Evolutionary conservation across 352 stramenopile genomes (phyloP), one percentile per base, ranked within the genome.

Genomic region (Phytophthora rubi): DNA sequence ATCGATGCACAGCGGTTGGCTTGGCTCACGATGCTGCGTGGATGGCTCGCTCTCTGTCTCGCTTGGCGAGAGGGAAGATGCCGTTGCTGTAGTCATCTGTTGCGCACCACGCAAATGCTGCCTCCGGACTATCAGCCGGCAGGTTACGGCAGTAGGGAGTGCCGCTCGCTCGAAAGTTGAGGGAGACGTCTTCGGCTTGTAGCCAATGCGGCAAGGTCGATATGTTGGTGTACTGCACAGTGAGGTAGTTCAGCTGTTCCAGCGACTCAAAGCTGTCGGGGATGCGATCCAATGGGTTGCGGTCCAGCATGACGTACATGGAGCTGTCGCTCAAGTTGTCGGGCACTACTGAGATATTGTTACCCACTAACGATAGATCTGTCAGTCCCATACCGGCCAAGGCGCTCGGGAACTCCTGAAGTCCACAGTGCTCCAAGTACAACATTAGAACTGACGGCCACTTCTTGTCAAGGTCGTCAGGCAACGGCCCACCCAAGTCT

Each of bases 291-390:
- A 73, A 26, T 15, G 71, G 75, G 23, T 81, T 83, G 18, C 71
- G 70, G 53, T 85, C 77, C 39, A 86, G 42, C 62, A 75, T 78
- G 12, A 82, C 35, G 63, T 81, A 77, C 75, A 80, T 74, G 62
- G 60, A 76, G 2, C 45, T 59, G 1, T 54, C 32, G 13, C 49
- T 62, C 2, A 83, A 53, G 21, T 65, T 52, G 37, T 82, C 65
- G 0, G 76, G 68, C 5, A 86, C 47, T 2, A 57, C 23, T 0
- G 73, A 72, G 39, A 83, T 83, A 52, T 77, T 79, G 73, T 83
- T 83, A 45, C 60, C 73, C 26, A 76, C 64, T 21, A 86, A 39
- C 5, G 76, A 86, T 8, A 83, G 13, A 28, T 83, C 70, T 0
- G 63, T 80, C 3, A 83, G 53, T 4, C 16, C 23, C 67, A 83